Evolutionary conservation across 108 stramenopile species (phyloP), one percentile per base, ranked within the genome.

Genomic region (Pseudonitzschia delicatissima): DNA sequence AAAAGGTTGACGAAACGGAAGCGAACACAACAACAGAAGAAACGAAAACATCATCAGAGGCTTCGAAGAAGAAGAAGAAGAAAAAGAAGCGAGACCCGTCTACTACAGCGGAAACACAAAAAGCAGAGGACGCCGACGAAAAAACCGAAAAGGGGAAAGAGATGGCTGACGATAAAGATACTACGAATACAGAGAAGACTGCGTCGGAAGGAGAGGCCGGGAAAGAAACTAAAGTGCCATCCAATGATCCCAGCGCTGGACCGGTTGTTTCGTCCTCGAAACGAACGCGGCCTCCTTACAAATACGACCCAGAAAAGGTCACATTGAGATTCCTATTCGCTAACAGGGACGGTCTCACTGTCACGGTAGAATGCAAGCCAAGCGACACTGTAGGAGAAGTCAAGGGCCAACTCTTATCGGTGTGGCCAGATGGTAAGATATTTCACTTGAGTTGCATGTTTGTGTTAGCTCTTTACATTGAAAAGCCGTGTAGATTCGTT

Each of bases 281-380:
- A 52, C 60, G 71, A 52, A 57, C 75, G 34, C 40, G 79, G 34
- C 80, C 84, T 21, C 75, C 80, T 8, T 85, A 73, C 79, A 77
- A 69, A 44, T 76, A 83, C 45, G 88, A 93, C 68, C 88, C 91
- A 6, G 72, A 80, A 65, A 90, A 88, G 63, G 81, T 93, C 13
- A 88, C 87, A 3, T 78, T 93, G 9, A 75, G 83, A 59, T 93
- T 93, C 66, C 62, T 93, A 15, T 93, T 93, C 67, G 88, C 92
- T 31, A 88, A 88, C 67, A 75, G 78, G 59, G 92, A 93, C 67
- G 92, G 92, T 12, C 65, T 87, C 18, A 67, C 84, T 32, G 89
- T 93, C 1, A 85, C 80, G 31, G 62, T 90, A 50, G 89, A 93
- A 57, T 90, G 85, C 55, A 83, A 77, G 8, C 89, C 86, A 3